phyloP scores from a whole-genome alignment of 1,284 basidiomycete genomes.

The Leccinum solheimii region DNA sequence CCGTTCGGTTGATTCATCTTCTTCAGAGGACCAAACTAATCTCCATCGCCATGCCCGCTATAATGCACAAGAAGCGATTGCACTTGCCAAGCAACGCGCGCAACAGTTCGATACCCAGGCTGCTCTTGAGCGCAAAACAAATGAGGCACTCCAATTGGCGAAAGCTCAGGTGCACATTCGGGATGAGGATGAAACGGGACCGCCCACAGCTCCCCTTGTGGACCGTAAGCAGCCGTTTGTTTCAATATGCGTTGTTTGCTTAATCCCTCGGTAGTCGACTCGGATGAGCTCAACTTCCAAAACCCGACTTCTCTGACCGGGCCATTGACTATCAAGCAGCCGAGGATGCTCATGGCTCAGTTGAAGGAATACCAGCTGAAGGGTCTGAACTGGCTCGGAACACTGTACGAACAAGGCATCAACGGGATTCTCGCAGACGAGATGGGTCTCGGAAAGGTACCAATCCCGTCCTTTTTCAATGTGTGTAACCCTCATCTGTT shows the following conservation, averaged over 20 bases:
- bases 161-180: conserved; percentile 64
- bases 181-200: conserved; percentile 43
- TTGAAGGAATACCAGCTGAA: conserved; percentile 99
- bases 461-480: conserved; percentile 13
- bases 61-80: conserved; percentile 90
- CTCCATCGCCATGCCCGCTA: conserved; percentile 85
- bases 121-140: conserved; percentile 78
- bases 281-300: conserved; percentile 98
- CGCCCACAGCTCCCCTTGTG: conserved; percentile 47
- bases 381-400: conserved; percentile 97
- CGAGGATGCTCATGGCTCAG: conserved; percentile 95
- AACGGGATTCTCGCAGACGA: conserved; percentile 98
- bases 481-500: conserved; percentile 3
- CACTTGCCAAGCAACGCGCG: conserved; percentile 79
- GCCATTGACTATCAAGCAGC: conserved; percentile 85
- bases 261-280: conserved; percentile 64
- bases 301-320: conserved; percentile 95
- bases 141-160: conserved; percentile 69
- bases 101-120: conserved; percentile 84
- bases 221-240: conserved; percentile 55
- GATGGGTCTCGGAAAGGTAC: conserved; percentile 94
- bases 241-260: conserved; percentile 2
- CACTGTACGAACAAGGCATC: conserved; percentile 98
- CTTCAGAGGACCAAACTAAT: conserved; percentile 81
- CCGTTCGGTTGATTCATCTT: conserved; percentile 1